phyloP scores from a whole-genome alignment of 345 rosid genomes.

The Euphorbia peplus region DNA sequence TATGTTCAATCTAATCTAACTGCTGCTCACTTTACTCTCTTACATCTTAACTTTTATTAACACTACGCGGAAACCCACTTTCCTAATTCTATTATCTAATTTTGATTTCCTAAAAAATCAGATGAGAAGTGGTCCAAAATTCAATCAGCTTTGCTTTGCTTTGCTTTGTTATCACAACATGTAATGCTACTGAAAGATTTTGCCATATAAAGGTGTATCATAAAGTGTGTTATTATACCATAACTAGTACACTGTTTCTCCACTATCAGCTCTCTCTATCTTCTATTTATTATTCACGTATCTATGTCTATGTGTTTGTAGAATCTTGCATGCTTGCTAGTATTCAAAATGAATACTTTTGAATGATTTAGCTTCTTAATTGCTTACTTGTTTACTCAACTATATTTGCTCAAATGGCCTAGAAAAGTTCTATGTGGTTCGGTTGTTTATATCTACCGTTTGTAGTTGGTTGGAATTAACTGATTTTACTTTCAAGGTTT shows the following conservation, averaged over 20 bases:
- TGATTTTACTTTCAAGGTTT: no score
- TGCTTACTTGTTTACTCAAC: slow-evolving; percentile 32
- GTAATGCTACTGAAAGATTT: background rate
- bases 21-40: slow-evolving; percentile 4
- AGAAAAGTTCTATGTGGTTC: slow-evolving; percentile 22
- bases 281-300: background rate
- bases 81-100: background rate
- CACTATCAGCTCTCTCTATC: background rate
- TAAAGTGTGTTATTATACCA: background rate
- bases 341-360: no score
- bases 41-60: background rate
- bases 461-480: no score
- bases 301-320: background rate
- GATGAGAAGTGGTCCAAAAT: slow-evolving; percentile 12
- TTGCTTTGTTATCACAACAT: background rate
- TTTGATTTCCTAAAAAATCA: no score
- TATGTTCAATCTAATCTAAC: slow-evolving; percentile 15
- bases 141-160: background rate
- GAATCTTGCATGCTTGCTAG: no score
- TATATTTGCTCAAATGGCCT: slow-evolving; percentile 14
- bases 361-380: background rate
- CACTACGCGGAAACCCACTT: background rate
- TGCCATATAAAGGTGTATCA: slow-evolving; percentile 6
- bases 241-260: slow-evolving; percentile 7
- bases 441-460: slow-evolving; percentile 6